Evolutionary conservation across 2,329 filamentous ascomycete species (phyloP), one percentile per base, ranked within the genome.

Genomic region (Colletotrichum cordylinicola): DNA sequence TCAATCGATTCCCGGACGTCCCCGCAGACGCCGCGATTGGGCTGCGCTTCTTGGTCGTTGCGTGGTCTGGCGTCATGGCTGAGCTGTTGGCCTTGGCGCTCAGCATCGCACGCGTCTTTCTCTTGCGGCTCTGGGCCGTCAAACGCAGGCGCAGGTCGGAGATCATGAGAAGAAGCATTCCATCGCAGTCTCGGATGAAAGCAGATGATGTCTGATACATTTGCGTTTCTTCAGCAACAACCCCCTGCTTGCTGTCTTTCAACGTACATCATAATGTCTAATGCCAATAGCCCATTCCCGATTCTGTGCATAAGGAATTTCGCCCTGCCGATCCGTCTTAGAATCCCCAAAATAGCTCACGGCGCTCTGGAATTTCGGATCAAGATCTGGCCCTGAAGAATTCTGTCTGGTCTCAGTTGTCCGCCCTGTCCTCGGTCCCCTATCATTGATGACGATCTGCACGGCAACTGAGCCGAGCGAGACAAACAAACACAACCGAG

Each of bases 381-480:
- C 73, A 73, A 55, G n/a, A 67, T 29, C 15, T n/a, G 43, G 18
- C 8, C 16, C 29, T 64, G 62, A 75, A 68, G 73, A 75, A 72
- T 67, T 68, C 33, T 64, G 39, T 39, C 67, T 24, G 21, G 64
- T 56, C 55, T 67, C 27, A 56, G 27, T 48, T 43, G n/a, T 24
- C n/a, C 56, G 43, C 55, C 43, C 55, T 56, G 18, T 55, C 13
- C 31, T 31, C 62, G 27, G 69, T 16, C 18, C 62, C 29, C 35
- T 67, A 39, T 21, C n/a, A 27, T 18, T 56, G 69, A 48, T 58
- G 6, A 58, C 21, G 55, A 72, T 73, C 73, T 39, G 43, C 69
- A 43, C 27, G 67, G 62, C 67, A 64, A 62, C 35, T 60, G 16
- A 31, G 13, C 62, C 55, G 27, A 60, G 39, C 55, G 27, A 67